Conservation (phyloP, 768 basidiomycete genomes). For the Lactarius tabidus region DNA sequence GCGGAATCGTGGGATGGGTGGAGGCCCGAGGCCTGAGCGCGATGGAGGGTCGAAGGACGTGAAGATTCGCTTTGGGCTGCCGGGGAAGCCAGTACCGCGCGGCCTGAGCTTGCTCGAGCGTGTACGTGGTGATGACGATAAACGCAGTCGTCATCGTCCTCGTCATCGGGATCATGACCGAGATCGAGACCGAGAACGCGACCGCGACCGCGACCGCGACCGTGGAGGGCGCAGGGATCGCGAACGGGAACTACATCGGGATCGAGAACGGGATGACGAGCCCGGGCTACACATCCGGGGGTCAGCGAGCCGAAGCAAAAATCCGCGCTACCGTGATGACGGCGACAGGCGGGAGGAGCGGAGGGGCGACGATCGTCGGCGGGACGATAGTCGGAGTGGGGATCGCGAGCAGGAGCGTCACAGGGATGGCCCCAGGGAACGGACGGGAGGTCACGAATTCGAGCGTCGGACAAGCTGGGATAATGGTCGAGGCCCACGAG, state of each 20-base stretch:
- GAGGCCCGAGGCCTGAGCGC: conserved; percentile 21
- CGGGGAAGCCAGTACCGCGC: conserved; percentile 1
- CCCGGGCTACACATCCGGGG: conserved; percentile 5
- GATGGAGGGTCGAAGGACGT: conserved; percentile 30
- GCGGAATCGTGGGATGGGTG: conserved; percentile 33
- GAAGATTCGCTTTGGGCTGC: conserved; percentile 29
- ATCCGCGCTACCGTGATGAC: conserved; percentile 9
- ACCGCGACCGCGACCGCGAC: neutral
- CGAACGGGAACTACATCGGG: conserved; percentile 25
- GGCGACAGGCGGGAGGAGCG: conserved; percentile 15
- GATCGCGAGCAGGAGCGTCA: conserved; percentile 21
- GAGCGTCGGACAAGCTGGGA: conserved; percentile 17
- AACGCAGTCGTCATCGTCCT: neutral
- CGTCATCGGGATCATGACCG: neutral
- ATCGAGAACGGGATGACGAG: conserved; percentile 18
- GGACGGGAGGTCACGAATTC: neutral
- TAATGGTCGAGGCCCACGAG: conserved; percentile 25
- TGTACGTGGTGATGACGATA: neutral
- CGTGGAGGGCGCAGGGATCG: conserved; percentile 26
- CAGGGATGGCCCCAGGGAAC: neutral
- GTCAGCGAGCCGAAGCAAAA: neutral
- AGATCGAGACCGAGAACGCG: neutral
- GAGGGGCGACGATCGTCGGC: conserved; percentile 8
- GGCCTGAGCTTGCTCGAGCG: conserved; percentile 19
- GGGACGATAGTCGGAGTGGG: conserved; percentile 19